A percentile compares a stretch with the other conserved stretches of the same genome.
Conservation (phyloP, 2,329 filamentous ascomycete species). For the Pseudocercospora eumusae region DNA sequence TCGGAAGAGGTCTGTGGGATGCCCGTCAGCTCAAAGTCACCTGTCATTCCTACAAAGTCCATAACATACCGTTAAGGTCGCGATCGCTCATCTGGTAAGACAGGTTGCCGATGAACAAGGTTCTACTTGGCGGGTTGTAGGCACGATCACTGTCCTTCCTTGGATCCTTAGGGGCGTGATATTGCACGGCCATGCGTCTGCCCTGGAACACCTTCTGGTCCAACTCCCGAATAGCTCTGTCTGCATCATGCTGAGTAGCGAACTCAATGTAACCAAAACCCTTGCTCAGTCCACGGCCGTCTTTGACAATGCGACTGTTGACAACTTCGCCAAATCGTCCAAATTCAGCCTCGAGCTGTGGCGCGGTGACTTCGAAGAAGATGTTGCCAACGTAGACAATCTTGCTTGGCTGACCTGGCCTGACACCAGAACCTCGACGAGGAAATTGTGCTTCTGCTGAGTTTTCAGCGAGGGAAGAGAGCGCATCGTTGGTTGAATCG, state of each 20-base stretch:
- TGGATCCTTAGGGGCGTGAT: conserved; percentile 43
- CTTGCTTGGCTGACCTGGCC: conserved; percentile 37
- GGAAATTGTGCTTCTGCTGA: background rate
- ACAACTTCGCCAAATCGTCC: conserved; percentile 59
- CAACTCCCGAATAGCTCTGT: conserved; percentile 58
- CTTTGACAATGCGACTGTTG: conserved; percentile 58
- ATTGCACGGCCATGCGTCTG: conserved; percentile 64
- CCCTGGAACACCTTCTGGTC: conserved; percentile 65
- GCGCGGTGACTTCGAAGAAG: conserved; percentile 66
- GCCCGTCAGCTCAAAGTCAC: background rate
- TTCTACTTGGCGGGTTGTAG: conserved; percentile 57
- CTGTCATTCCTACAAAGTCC: background rate
- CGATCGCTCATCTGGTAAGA: conserved; percentile 81
- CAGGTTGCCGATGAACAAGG: conserved; percentile 82
- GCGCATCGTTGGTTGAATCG: conserved; percentile 22
- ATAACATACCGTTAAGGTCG: conserved; percentile 65
- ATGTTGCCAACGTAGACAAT: conserved; percentile 69
- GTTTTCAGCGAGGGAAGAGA: conserved; percentile 19
- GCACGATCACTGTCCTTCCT: background rate
- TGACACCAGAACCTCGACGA: background rate
- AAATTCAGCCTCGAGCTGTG: conserved; percentile 62
- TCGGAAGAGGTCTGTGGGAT: conserved; percentile 62
- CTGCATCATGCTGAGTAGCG: conserved; percentile 55
- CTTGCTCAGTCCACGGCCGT: conserved; percentile 66
- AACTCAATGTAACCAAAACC: conserved; percentile 71